Evolutionary conservation across 2,329 filamentous ascomycete genomes (phyloP).

Genomic region (Proliferodiscus dingleyae): DNA sequence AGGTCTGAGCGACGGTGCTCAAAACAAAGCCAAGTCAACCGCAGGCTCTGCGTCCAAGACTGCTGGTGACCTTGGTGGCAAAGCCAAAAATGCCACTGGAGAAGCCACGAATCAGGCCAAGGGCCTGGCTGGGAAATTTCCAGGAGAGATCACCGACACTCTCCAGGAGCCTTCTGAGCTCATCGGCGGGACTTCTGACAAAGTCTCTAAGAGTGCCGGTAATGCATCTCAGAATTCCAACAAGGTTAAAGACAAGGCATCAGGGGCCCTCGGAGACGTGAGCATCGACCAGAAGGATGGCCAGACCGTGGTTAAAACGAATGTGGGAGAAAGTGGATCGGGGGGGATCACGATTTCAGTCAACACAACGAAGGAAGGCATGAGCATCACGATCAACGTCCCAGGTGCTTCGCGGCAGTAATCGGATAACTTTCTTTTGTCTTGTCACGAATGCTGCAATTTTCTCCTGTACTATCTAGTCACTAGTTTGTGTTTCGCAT

Average conservation of each 20-base stretch:
- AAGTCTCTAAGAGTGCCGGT: constrained; percentile 1
- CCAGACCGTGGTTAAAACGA: constrained; percentile 7
- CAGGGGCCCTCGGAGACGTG: constrained; percentile 6
- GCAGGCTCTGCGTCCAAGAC: not conserved
- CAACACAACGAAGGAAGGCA: constrained; percentile 24
- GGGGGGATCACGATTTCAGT: constrained; percentile 25
- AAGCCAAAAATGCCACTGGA: not conserved
- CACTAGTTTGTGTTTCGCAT: not conserved
- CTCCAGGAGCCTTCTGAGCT: not conserved
- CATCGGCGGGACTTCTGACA: not conserved
- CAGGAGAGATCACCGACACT: not conserved
- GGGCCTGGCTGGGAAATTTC: not conserved
- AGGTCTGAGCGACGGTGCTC: too few relatives aligned
- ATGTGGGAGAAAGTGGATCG: not conserved
- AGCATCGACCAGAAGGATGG: constrained; percentile 6
- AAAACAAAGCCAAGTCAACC: not conserved
- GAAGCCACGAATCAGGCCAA: not conserved
- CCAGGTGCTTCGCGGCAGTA: constrained; percentile 16
- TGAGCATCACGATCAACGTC: constrained; percentile 24
- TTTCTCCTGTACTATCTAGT: not conserved
- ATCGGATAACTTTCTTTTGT: not conserved
- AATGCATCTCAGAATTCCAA: not conserved
- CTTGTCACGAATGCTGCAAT: not conserved
- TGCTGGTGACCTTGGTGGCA: not conserved
- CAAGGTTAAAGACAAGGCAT: not conserved